Evolutionary conservation across 345 rosid genomes (phyloP), one percentile per base, ranked within the genome.

Genomic region (Dipteronia dyeriana): DNA sequence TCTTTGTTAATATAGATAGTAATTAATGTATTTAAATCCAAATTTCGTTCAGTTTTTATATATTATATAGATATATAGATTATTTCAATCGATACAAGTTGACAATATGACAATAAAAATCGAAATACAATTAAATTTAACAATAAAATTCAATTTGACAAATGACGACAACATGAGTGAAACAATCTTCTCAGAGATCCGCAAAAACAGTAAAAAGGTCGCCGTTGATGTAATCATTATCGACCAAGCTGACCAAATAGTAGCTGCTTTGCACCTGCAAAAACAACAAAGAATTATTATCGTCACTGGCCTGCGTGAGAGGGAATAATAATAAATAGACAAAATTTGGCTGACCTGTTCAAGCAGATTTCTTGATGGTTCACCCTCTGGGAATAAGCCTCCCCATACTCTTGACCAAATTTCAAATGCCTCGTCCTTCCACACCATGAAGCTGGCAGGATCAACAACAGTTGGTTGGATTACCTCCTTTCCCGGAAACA

Each of bases 351-450:
- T 67, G 54, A 94, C 99, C 97, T 94, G 90, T 80, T 89, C 90
- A 0, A 96, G 93, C 86, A 94, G 70, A 60, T 87, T 86, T 76
- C 79, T 84, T 16, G 97, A 84, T 9, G 86, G 78, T 70, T 91
- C 97, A 11, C 86, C 94, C 67, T 90, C 97, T 0, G 92, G 87
- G 86, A 90, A 96, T 84, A 89, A 78, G 66, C 82, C 41, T 78
- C 94, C 97, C 99, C 99, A 96, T 73, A 86, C 87, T 84, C 88
- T 88, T 56, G 97, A 82, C 98, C 99, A 96, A 68, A 91, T 92
- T 78, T 90, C 97, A n/a, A 96, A 96, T 2, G 99, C 99, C 82
- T 96, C 98, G 16, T 96, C 99, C 87, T 96, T 96, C 99, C 97
- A 96, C 69, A 92, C 91, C 77, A 76, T 71, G 83, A 96, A 96